Evolutionary conservation across 1,139 yeast species (phyloP).

Genomic region (Kodamaea anthophila): DNA sequence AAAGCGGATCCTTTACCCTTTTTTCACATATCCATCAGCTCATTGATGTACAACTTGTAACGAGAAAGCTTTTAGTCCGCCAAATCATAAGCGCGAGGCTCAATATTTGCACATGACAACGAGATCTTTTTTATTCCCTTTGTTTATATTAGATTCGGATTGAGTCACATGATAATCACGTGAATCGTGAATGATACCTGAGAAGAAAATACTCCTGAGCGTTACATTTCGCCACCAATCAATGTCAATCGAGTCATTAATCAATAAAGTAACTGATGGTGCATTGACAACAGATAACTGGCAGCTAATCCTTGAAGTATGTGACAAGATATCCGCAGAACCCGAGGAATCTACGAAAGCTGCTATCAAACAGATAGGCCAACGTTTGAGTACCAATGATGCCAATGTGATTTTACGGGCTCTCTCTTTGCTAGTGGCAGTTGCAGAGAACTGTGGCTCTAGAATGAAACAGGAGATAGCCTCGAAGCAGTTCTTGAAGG

Average conservation of each 20-base stretch:
- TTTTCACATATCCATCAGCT: too few relatives aligned
- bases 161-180: too few relatives aligned
- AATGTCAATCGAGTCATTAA: slow-evolving; percentile 11
- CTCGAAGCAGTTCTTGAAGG: slow-evolving; percentile 56
- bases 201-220: slow-evolving; percentile 1
- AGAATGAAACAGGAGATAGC: slow-evolving; percentile 80
- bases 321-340: slow-evolving; percentile 69
- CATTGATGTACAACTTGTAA: too few relatives aligned
- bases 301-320: slow-evolving; percentile 75
- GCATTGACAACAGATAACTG: slow-evolving; percentile 81
- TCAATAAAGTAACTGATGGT: slow-evolving; percentile 74
- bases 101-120: too few relatives aligned
- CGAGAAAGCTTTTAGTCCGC: too few relatives aligned
- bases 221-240: slow-evolving; percentile 4
- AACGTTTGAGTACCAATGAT: slow-evolving; percentile 54
- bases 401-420: slow-evolving; percentile 79
- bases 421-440: slow-evolving; percentile 62
- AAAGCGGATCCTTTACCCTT: too few relatives aligned
- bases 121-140: too few relatives aligned
- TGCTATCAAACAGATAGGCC: slow-evolving; percentile 46
- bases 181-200: too few relatives aligned
- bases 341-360: slow-evolving; percentile 57
- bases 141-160: too few relatives aligned
- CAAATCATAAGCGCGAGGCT: too few relatives aligned
- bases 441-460: slow-evolving; percentile 93